Evolutionary conservation across 2,329 filamentous ascomycete genomes (phyloP), one percentile per base, ranked within the genome.

Genomic region (Xylaria sp.): DNA sequence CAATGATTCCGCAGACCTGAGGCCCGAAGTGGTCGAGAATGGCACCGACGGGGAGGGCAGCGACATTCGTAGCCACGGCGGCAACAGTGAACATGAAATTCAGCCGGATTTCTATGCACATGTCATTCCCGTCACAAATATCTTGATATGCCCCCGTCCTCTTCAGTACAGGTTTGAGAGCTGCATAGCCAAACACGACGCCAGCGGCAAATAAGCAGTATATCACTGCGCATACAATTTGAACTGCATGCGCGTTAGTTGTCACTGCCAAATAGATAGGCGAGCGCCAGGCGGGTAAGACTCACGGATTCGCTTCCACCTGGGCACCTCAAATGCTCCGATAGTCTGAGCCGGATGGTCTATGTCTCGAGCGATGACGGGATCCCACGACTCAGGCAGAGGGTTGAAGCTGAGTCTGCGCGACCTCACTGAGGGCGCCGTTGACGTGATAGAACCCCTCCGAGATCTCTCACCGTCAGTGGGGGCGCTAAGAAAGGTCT

Each of bases 61-160:
- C 93, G 13, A 97, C 91, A 76, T 97, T 97, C 48, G 94, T 97
- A 7, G 89, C 92, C 10, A 97, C 94, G 15, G 94, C 94, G 13
- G 94, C 94, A 50, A 94, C 87, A 6, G 94, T 97, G 84, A 97
- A 97, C 92, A 97, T 97, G 73, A 97, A 84, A 79, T 97, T 97
- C 66, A 97, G 86, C 68, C 85, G 86, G 63, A 90, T 88, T 76
- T 89, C 88, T 67, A 84, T 81, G 77, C 80, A 87, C n/a, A 79
- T 82, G 34, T 84, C 76, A 34, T 70, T 75, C 46, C 77, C 77
- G 51, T 78, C 71, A 76, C 93, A 96, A 41, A 85, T 80, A 59
- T 92, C 85, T 50, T 84, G 84, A 79, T 94, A 95, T 10, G 92
- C 90, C 2, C 90, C 90, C 78, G 94, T 90, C 13, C 84, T 81